phyloP scores from a whole-genome alignment of 2,329 filamentous ascomycete species.

The Aspergillus texensis region DNA sequence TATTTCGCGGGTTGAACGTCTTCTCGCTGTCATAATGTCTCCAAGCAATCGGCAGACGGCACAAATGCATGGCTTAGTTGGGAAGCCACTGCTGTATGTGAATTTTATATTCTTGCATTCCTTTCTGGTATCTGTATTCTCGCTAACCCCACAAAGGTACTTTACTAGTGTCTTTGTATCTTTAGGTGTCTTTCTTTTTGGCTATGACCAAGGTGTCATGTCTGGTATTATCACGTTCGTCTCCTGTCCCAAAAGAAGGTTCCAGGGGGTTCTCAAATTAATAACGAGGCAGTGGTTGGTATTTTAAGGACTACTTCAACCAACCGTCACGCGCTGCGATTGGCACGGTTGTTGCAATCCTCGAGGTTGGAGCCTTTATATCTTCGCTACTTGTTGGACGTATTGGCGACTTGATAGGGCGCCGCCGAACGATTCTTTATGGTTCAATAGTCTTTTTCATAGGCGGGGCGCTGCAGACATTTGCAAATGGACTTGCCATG shows the following conservation, averaged over 20 bases:
- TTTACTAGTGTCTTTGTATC: constrained; percentile 83
- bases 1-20: constrained; percentile 68
- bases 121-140: constrained; percentile 6
- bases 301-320: constrained; percentile 90
- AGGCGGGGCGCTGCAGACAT: constrained; percentile 82
- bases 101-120: background rate
- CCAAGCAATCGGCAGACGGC: constrained; percentile 66
- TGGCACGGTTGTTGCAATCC: constrained; percentile 95
- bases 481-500: constrained; percentile 81
- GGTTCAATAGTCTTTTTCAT: constrained; percentile 85
- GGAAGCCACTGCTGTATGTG: constrained; percentile 86
- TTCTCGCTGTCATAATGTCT: constrained; percentile 84
- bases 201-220: constrained; percentile 68
- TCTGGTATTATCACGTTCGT: constrained; percentile 69
- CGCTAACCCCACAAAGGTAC: constrained; percentile 62
- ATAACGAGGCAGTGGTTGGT: constrained; percentile 65
- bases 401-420: constrained; percentile 88
- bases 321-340: constrained; percentile 85
- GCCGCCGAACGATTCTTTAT: constrained; percentile 87
- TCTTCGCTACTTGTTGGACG: constrained; percentile 84
- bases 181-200: constrained; percentile 66
- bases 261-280: constrained; percentile 12
- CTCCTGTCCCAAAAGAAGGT: constrained; percentile 11
- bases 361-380: constrained; percentile 90
- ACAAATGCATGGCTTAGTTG: constrained; percentile 87